Conservation (phyloP, 148 eudicot species). For the Chenopodium berlandieri region DNA sequence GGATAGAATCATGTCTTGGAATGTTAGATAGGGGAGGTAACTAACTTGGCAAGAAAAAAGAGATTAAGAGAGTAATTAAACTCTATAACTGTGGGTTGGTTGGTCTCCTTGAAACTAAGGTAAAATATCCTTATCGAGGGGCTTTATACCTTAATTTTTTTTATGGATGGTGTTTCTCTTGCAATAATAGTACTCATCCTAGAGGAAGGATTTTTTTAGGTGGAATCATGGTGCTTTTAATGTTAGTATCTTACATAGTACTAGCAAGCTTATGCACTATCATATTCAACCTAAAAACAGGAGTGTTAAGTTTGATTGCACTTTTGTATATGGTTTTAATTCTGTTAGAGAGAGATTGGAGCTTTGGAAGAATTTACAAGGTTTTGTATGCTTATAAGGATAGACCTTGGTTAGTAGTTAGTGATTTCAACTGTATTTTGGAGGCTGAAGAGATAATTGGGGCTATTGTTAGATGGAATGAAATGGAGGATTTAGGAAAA, state of each 20-base stretch:
- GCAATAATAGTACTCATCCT: neutral
- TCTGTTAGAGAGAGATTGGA: neutral
- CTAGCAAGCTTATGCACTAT: neutral
- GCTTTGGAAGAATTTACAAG: neutral
- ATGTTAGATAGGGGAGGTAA: neutral
- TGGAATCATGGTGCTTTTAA: neutral
- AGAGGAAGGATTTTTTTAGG: neutral
- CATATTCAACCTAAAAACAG: accelerated
- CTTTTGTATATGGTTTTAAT: neutral
- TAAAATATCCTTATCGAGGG: neutral
- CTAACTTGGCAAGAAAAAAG: neutral
- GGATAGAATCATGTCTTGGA: neutral
- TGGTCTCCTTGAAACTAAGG: constrained; percentile 2
- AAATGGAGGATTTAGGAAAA: neutral
- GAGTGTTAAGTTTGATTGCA: neutral
- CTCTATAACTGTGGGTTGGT: neutral
- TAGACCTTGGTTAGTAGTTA: neutral
- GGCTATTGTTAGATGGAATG: neutral
- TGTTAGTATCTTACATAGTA: neutral
- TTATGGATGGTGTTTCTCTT: neutral
- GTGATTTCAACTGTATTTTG: neutral
- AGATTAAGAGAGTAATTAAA: neutral
- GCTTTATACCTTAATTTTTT: neutral
- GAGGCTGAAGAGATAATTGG: neutral
- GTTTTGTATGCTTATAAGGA: neutral